These are phyloP conservation scores for Parmelia sp. DNA, from an alignment of 495 filamentous ascomycete species.

Conservation along the genomic window DNA sequence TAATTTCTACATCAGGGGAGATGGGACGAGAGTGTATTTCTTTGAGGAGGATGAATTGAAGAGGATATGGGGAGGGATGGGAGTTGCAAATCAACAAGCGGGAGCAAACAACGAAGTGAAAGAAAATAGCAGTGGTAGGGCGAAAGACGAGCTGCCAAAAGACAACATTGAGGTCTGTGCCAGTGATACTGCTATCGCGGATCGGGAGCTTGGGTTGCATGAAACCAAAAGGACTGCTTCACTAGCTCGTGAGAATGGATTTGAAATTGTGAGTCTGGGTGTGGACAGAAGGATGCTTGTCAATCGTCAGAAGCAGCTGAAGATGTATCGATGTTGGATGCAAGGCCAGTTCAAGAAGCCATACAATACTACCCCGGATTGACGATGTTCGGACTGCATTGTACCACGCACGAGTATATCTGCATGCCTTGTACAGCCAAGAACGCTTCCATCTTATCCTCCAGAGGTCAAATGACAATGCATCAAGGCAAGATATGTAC, in stretches of 20 bases:
- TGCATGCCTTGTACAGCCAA: background rate
- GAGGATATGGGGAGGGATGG: constrained; percentile 62
- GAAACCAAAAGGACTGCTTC: background rate
- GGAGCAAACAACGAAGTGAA: constrained; percentile 14
- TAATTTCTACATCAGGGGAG: constrained; percentile 94
- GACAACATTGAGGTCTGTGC: background rate
- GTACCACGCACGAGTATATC: constrained; percentile 1
- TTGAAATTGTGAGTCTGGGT: constrained; percentile 70
- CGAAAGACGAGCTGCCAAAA: background rate
- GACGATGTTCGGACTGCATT: background rate
- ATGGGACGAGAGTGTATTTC: constrained; percentile 96
- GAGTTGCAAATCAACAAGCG: constrained; percentile 21
- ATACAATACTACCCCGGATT: constrained; percentile 4
- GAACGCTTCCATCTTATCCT: background rate
- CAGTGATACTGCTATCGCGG: constrained; percentile 17
- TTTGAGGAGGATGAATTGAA: constrained; percentile 80
- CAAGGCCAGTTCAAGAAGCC: constrained; percentile 84
- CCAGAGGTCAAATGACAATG: background rate
- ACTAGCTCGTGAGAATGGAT: constrained; percentile 26
- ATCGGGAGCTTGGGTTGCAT: constrained; percentile 29
- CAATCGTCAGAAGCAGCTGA: constrained; percentile 80
- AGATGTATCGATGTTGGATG: constrained; percentile 98
- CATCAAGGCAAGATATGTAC: background rate
- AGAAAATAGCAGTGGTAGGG: background rate
- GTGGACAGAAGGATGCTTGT: constrained; percentile 83